Evolutionary conservation across 1,284 basidiomycete genomes (phyloP).

Genomic region (Earliella scabrosa): DNA sequence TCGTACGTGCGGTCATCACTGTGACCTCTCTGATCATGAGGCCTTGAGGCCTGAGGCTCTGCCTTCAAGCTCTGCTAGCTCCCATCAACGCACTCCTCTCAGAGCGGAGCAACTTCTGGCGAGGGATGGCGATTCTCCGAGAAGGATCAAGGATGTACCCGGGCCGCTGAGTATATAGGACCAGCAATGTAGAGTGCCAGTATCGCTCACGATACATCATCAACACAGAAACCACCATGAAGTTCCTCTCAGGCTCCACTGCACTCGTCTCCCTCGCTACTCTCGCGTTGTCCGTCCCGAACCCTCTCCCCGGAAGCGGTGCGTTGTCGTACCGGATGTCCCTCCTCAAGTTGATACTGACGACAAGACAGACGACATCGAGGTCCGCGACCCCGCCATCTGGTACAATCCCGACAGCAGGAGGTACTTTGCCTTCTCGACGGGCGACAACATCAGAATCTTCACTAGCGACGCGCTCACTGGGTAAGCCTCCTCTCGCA

Average conservation of each 20-base stretch:
- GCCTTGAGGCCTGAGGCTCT: no score
- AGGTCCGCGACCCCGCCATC: conserved; percentile 4
- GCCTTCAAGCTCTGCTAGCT: no score
- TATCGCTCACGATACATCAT: no score
- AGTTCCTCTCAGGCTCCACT: background rate
- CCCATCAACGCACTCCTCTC: no score
- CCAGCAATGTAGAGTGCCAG: background rate
- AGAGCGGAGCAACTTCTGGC: no score
- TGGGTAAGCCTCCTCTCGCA: background rate
- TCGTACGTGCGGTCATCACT: no score
- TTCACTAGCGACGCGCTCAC: conserved; percentile 2
- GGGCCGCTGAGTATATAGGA: no score
- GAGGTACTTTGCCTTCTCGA: conserved; percentile 9
- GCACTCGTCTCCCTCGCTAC: background rate
- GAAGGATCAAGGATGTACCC: no score
- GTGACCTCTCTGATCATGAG: no score
- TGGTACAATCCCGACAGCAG: conserved; percentile 3
- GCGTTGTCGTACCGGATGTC: background rate
- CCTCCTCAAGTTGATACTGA: background rate
- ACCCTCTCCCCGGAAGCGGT: conserved; percentile 5
- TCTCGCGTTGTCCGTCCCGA: background rate
- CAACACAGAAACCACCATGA: background rate
- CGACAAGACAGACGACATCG: background rate
- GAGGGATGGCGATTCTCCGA: no score
- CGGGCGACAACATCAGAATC: background rate